phyloP scores from a whole-genome alignment of 208 protist genomes.

The Leishmania arabica region DNA sequence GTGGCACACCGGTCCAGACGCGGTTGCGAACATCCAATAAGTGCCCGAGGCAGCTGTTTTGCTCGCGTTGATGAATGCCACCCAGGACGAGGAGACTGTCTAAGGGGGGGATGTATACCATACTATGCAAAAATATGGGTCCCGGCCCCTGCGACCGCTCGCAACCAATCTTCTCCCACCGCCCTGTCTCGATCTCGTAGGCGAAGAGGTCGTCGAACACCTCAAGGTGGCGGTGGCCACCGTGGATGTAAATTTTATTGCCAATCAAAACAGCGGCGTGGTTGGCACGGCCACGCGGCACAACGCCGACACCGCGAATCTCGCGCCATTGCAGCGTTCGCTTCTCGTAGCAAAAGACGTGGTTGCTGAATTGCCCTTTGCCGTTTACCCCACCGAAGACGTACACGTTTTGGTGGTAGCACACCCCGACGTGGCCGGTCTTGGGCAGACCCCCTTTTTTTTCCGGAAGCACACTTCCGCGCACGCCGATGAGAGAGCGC shows the following conservation, averaged over 20 bases:
- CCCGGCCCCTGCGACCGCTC: constrained; percentile 71
- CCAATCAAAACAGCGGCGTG: constrained; percentile 66
- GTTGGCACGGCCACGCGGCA: constrained; percentile 77
- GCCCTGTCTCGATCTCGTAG: constrained; percentile 53
- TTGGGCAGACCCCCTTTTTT: constrained; percentile 71
- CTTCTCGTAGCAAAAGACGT: constrained; percentile 75
- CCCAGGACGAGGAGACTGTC: constrained; percentile 81
- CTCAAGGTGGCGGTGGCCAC: constrained; percentile 72
- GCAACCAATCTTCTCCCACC: constrained; percentile 82
- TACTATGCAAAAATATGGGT: constrained; percentile 79
- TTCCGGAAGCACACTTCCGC: constrained; percentile 68
- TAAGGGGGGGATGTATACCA: constrained; percentile 63
- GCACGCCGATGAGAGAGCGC: constrained; percentile 46
- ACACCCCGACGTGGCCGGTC: constrained; percentile 76
- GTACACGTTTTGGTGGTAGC: constrained; percentile 73
- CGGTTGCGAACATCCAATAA: constrained; percentile 80
- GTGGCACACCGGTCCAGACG: constrained; percentile 78
- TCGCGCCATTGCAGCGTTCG: constrained; percentile 84
- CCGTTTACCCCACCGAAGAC: constrained; percentile 80
- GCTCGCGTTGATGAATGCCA: constrained; percentile 83
- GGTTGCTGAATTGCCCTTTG: constrained; percentile 65
- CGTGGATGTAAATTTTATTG: constrained; percentile 83
- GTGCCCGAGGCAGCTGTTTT: constrained; percentile 85
- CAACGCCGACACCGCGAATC: constrained; percentile 69
- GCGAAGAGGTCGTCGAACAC: constrained; percentile 85